Evolutionary conservation across 345 rosid genomes (phyloP).

Genomic region (Brassica incana): DNA sequence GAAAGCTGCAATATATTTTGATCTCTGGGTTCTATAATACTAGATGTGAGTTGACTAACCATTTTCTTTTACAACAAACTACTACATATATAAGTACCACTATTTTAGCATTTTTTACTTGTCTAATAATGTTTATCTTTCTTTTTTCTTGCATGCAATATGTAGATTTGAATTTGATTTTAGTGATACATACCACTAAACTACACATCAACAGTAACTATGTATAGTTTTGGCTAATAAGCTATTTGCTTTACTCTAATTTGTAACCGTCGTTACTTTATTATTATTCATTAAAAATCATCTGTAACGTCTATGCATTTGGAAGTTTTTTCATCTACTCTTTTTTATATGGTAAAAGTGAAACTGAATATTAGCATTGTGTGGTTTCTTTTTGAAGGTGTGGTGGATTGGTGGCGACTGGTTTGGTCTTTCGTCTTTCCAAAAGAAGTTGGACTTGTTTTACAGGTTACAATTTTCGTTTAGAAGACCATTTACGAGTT

Average conservation of each 20-base stretch:
- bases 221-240: background rate
- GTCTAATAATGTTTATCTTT: background rate
- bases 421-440: background rate
- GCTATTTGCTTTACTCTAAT: background rate
- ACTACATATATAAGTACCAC: background rate
- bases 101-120: background rate
- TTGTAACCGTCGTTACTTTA: conserved; percentile 29
- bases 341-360: background rate
- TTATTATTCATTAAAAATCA: background rate
- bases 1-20: conserved; percentile 1
- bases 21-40: background rate
- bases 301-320: conserved; percentile 22
- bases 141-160: background rate
- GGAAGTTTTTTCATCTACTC: background rate
- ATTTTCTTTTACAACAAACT: conserved; percentile 4
- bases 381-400: background rate
- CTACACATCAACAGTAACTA: background rate
- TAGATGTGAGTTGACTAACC: conserved; percentile 3
- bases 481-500: background rate
- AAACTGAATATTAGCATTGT: background rate
- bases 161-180: background rate
- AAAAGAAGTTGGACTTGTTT: background rate
- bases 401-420: background rate
- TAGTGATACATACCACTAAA: background rate
- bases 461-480: background rate